Evolutionary conservation across 805 yeast species (phyloP), one percentile per base, ranked within the genome.

Genomic region (Candida koratica): DNA sequence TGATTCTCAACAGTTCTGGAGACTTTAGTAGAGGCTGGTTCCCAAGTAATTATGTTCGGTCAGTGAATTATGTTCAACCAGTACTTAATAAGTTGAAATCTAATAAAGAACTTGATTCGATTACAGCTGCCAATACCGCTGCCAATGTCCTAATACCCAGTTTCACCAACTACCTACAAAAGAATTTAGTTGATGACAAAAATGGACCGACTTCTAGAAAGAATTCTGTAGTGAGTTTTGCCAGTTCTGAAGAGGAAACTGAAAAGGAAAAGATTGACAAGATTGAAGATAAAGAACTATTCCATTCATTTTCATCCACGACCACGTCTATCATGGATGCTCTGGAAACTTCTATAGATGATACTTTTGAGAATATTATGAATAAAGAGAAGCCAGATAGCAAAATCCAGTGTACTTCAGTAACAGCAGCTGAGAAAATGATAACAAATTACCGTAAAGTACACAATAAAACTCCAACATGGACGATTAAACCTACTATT

Each of bases 11-110:
- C 33, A 48, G 39, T 37, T 48, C 40, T 43, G 72, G 73, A 5
- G 71, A 64, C 4, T 55, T 71, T 5, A 49, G 53, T 25, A 69
- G 94, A 51, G 96, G 96, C 47, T 87, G 95, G 95, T 84, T 87
- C 61, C 95, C 95, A 12, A 73, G 73, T 32, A 74, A 72, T 39
- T 80, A 72, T 56, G 77, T 78, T 17, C 67, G 73, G 31, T 54
- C 71, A 1, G 68, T 67, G 13, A 64, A 66, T 47, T 67, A 65
- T 44, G 65, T 60, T 23, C 68, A 63, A 47, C 71, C 67, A 6
- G 60, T 63, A 16, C 49, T 65, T 32, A 57, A 60, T 41, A 56
- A 60, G 44, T 48, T 66, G 37, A 62, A 59, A 45, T 50, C 53
- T 33, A 61, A 62, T 34, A 61, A 63, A 46, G 72, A 67, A 32